Base-by-base conservation (phyloP, 148 eudicot species). In the Selenicereus undatus region DNA sequence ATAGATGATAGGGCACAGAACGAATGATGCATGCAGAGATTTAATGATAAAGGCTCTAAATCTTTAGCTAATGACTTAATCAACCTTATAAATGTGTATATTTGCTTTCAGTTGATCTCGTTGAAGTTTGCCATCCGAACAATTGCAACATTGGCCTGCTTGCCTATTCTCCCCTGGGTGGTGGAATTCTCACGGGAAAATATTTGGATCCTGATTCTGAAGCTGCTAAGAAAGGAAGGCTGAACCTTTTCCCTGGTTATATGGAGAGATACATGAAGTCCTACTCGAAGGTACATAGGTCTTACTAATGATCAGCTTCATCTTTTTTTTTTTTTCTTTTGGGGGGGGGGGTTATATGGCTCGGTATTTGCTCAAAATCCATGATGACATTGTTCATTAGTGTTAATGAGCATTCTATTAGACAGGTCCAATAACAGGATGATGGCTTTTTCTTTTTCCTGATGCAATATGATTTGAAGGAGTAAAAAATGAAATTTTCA, bases 81-180 rank as follows among this genome's bases (percentile, higher is more conserved):
- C 36, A 62, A 69, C 24, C 76, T 54, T 70, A 51, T 26, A 8
- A 22, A 35, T 27, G 14, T 70, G 60, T 72, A 75, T 82, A 39
- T 48, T 81, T 74, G 24, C 78, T 79, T 89, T 87, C 91, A 95
- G 99, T 88, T 86, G 99, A 95, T 83, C 94, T 95, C 20, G 94
- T 93, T 77, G 99, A 95, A 89, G 97, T 92, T 74, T 95, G 99
- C 83, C 99, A 95, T 77, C 97, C 99, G 20, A 93, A 93, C 81
- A 95, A 95, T 81, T 89, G 88, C 89, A 95, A 95, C 82, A 85
- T 95, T 60, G 97, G 99, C 73, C 86, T 95, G 86, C 97, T 95
- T 78, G 90, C 92, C 72, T 93, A 90, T 86, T 95, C 99, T 60
- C 99, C 98, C 27, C 87, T 95, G 74, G 97, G 91, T 42, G 99